These are phyloP conservation scores for Hypomyces rosellus DNA, from an alignment of 2,329 filamentous ascomycete genomes.

Conservation along the genomic window DNA sequence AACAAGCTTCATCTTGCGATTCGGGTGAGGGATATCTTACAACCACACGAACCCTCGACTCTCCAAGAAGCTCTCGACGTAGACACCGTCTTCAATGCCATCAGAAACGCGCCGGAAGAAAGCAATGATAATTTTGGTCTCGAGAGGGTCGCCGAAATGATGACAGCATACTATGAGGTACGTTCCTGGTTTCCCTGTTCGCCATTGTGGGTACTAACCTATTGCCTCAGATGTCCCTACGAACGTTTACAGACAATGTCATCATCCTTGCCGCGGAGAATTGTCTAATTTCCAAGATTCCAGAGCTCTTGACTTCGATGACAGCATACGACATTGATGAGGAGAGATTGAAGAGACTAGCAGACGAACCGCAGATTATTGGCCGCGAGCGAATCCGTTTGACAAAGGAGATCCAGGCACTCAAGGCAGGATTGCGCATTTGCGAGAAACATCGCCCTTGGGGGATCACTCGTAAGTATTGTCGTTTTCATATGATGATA, in stretches of 20 bases:
- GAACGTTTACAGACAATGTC: slow-evolving; percentile 42
- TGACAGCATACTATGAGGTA: slow-evolving; percentile 40
- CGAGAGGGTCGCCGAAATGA: slow-evolving; percentile 37
- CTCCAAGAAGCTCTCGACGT: slow-evolving; percentile 5
- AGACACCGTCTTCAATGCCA: neutral
- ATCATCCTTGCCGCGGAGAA: slow-evolving; percentile 43
- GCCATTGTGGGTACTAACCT: neutral
- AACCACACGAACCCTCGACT: neutral
- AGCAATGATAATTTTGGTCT: slow-evolving; percentile 28
- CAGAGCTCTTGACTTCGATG: slow-evolving; percentile 33
- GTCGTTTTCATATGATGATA: neutral
- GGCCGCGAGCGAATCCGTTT: neutral
- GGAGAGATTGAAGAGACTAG: neutral
- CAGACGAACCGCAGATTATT: neutral
- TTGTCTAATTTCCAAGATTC: slow-evolving; percentile 37
- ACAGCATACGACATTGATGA: slow-evolving; percentile 3
- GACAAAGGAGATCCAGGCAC: neutral
- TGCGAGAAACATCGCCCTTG: neutral
- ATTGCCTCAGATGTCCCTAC: slow-evolving; percentile 30
- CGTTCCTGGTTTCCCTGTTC: accelerated
- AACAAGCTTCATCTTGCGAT: slow-evolving; percentile 3
- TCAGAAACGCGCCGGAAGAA: slow-evolving; percentile 9
- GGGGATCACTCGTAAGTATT: slow-evolving; percentile 1
- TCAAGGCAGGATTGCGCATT: neutral
- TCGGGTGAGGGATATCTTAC: slow-evolving; percentile 1